Evolutionary conservation across 495 filamentous ascomycete species (phyloP).

Genomic region (Sordaria brevicollis): DNA sequence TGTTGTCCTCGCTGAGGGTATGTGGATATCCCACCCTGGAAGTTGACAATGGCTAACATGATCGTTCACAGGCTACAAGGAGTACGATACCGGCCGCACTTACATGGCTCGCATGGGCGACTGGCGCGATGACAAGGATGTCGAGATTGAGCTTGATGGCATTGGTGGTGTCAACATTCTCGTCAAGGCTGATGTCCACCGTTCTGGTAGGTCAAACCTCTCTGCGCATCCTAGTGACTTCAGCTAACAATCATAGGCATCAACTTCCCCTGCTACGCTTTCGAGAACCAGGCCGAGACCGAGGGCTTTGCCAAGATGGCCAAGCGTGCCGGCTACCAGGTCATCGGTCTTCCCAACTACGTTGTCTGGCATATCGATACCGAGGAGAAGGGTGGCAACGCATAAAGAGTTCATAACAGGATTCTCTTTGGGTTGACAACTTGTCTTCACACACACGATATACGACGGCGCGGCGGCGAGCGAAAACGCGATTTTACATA

Average conservation of each 20-base stretch:
- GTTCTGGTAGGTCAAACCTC: slow-evolving; percentile 54
- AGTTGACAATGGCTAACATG: not conserved
- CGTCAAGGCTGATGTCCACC: slow-evolving; percentile 94
- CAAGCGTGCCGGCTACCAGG: slow-evolving; percentile 89
- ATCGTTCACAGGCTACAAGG: slow-evolving; percentile 60
- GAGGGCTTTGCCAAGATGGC: slow-evolving; percentile 99
- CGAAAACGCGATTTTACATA: slow-evolving; percentile 20
- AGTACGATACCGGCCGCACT: slow-evolving; percentile 80
- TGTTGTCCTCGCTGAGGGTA: slow-evolving; percentile 77
- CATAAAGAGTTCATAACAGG: slow-evolving; percentile 15
- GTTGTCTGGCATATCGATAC: slow-evolving; percentile 99
- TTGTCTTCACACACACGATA: not conserved
- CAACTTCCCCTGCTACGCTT: slow-evolving; percentile 94
- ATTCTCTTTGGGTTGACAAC: not conserved
- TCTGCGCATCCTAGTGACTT: not conserved
- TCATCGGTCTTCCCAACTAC: slow-evolving; percentile 90
- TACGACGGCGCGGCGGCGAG: slow-evolving; percentile 8
- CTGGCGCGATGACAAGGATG: slow-evolving; percentile 82
- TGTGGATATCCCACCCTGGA: slow-evolving; percentile 1
- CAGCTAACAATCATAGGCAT: slow-evolving; percentile 48
- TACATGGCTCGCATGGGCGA: slow-evolving; percentile 84
- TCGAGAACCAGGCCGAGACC: slow-evolving; percentile 98
- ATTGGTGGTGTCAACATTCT: slow-evolving; percentile 96
- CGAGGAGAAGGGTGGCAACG: slow-evolving; percentile 89
- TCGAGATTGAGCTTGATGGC: slow-evolving; percentile 84